Evolutionary conservation across 768 basidiomycete genomes (phyloP), one percentile per base, ranked within the genome.

Genomic region (Tylopilus felleus): DNA sequence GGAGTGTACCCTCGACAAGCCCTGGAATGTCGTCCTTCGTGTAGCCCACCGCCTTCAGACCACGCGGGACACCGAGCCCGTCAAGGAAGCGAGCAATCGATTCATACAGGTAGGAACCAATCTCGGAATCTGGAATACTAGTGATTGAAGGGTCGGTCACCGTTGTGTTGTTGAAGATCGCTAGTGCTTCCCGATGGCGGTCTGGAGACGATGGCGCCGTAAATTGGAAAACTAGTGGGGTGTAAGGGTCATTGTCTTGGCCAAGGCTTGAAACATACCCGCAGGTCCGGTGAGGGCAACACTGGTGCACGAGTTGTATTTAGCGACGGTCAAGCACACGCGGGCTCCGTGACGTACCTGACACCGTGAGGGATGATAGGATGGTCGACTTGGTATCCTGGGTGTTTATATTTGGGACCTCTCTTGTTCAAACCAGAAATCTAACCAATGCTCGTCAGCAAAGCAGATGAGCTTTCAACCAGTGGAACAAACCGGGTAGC

Each of bases 361-460:
- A 96, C 76, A 45, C 94, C 94, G 64, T 97, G 94, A 13, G 95
- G 95, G 53, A 98, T 93, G 58, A 98, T 93, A 8, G 95, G 94
- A 47, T 82, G 77, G 58, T 88, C 80, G n/a, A 84, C 85, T 19
- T 79, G 74, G 73, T 98, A 98, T 42, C 93, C 95, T 23, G 92
- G 83, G 68, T 96, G 93, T 66, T 89, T 84, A 72, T 90, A 98
- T 66, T 90, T 88, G 1, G 93, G 91, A 0, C 95, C 92, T 59
- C 85, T 86, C 74, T 98, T 97, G 77, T 98, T 98, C 67, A 95
- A 72, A 2, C 93, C 91, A 10, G 93, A 94, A 55, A 97, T 92
- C 90, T 93, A 54, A 53, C 46, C 21, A 31, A 16, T 38, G 36
- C 29, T 47, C 43, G 50, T 53, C 13, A 56, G 21, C 19, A 51